A percentile compares a stretch with the other conserved stretches of the same genome.
phyloP scores from a whole-genome alignment of 1,139 yeast species.

The Taiozyma sp. region DNA sequence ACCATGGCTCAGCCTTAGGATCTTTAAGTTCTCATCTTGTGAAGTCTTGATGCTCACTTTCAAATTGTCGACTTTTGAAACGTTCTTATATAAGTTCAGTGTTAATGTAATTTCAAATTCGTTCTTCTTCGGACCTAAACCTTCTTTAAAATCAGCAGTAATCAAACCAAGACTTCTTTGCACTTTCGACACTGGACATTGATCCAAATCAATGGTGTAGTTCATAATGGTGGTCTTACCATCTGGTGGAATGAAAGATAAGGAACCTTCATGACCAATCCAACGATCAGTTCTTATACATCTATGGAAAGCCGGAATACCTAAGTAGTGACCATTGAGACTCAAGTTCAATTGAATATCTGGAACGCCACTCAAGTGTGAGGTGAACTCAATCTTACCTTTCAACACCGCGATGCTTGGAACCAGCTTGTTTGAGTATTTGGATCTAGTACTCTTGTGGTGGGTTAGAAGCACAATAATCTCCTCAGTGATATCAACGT shows the following conservation, averaged over 20 bases:
- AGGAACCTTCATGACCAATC: conserved; percentile 34
- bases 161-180: conserved; percentile 46
- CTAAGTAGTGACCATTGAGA: conserved; percentile 39
- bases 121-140: conserved; percentile 54
- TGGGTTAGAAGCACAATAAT: conserved; percentile 25
- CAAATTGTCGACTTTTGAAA: conserved; percentile 55
- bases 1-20: conserved; percentile 65
- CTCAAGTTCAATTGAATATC: conserved; percentile 54
- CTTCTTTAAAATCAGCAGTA: conserved; percentile 54
- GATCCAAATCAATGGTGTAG: conserved; percentile 54
- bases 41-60: conserved; percentile 45
- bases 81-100: conserved; percentile 45
- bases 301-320: conserved; percentile 42
- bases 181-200: conserved; percentile 20
- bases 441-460: conserved; percentile 4
- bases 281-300: conserved; percentile 41
- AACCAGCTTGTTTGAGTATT: conserved; percentile 41
- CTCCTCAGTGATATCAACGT: conserved; percentile 47
- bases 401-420: conserved; percentile 34
- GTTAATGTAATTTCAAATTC: conserved; percentile 74
- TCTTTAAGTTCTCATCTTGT: conserved; percentile 35
- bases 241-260: conserved; percentile 86
- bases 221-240: conserved; percentile 64
- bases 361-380: conserved; percentile 75
- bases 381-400: conserved; percentile 61